Conservation (phyloP, 2,329 filamentous ascomycete species). For the Amphichorda felina region DNA sequence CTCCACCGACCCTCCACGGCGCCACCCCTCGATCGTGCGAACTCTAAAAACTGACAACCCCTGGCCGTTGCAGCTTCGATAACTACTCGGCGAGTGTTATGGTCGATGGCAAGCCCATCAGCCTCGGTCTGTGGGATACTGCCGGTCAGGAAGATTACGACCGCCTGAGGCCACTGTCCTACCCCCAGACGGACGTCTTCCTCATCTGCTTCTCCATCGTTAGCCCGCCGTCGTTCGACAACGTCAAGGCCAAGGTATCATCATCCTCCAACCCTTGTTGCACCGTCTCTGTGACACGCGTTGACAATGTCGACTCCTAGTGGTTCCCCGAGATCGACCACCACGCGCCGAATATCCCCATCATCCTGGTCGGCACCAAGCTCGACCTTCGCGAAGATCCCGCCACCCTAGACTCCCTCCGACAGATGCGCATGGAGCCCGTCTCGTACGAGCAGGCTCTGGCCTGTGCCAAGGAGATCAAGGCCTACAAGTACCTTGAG, state of each 20-base stretch:
- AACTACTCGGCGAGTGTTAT: slow-evolving; percentile 99
- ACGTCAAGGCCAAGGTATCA: slow-evolving; percentile 92
- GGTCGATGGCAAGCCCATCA: slow-evolving; percentile 97
- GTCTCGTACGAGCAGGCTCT: slow-evolving; percentile 90
- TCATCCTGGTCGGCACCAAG: slow-evolving; percentile 96
- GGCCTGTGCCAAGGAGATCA: slow-evolving; percentile 83
- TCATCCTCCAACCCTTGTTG: not conserved
- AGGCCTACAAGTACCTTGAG: slow-evolving; percentile 93
- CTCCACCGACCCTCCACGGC: slow-evolving; percentile 2
- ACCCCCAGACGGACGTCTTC: slow-evolving; percentile 97
- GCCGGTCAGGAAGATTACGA: slow-evolving; percentile 99
- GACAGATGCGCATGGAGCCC: slow-evolving; percentile 92
- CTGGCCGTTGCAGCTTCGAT: slow-evolving; percentile 57
- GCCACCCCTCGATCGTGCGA: too few species aligned
- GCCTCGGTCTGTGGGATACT: slow-evolving; percentile 94
- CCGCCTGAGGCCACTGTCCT: slow-evolving; percentile 84
- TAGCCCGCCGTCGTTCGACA: slow-evolving; percentile 95
- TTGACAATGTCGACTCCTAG: slow-evolving; percentile 28
- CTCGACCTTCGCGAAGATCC: slow-evolving; percentile 88
- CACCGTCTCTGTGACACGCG: not conserved
- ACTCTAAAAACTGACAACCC: not conserved
- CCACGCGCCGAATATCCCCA: slow-evolving; percentile 87
- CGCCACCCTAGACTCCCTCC: slow-evolving; percentile 67
- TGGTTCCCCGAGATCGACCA: slow-evolving; percentile 98
- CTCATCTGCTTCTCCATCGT: slow-evolving; percentile 98